Evolutionary conservation across 2,329 filamentous ascomycete species (phyloP).

Genomic region (Albifimbria verrucaria): DNA sequence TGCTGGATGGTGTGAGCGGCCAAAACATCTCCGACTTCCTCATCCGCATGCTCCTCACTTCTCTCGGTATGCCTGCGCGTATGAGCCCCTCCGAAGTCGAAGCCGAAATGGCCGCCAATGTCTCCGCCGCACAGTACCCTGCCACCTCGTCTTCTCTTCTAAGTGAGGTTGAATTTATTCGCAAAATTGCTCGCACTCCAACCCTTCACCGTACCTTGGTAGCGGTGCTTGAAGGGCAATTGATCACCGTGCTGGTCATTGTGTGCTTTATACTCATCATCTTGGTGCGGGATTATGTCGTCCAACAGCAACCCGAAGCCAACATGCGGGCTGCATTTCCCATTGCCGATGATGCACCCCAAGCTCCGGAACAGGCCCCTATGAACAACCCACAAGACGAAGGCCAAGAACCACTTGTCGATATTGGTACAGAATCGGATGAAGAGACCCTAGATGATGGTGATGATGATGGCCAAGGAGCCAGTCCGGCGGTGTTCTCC

Average conservation of each 20-base stretch:
- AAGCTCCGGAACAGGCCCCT: constrained; percentile 15
- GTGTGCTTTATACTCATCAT: constrained; percentile 96
- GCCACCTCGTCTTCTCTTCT: constrained; percentile 36
- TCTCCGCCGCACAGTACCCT: constrained; percentile 11
- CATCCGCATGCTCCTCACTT: constrained; percentile 24
- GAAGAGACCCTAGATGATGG: constrained; percentile 28
- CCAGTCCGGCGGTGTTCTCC: constrained; percentile 6
- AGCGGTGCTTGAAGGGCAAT: constrained; percentile 83
- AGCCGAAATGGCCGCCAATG: constrained; percentile 7
- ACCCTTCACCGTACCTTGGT: constrained; percentile 76
- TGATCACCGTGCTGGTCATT: constrained; percentile 89
- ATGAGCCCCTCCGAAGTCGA: constrained; percentile 15
- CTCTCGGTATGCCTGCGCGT: constrained; percentile 22
- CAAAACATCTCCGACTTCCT: constrained; percentile 30
- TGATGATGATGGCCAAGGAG: constrained; percentile 10
- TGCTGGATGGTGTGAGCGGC: constrained; percentile 24
- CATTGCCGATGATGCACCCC: constrained; percentile 31
- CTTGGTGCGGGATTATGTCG: constrained; percentile 93
- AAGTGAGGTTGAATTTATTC: constrained; percentile 54
- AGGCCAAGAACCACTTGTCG: neutral
- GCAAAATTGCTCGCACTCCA: constrained; percentile 64
- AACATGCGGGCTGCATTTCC: constrained; percentile 72
- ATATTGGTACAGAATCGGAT: constrained; percentile 18
- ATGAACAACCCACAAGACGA: neutral
- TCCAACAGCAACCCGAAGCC: constrained; percentile 92